Evolutionary conservation across 176 grass and related monocot species (phyloP).

Genomic region (Musa troglodytarum): DNA sequence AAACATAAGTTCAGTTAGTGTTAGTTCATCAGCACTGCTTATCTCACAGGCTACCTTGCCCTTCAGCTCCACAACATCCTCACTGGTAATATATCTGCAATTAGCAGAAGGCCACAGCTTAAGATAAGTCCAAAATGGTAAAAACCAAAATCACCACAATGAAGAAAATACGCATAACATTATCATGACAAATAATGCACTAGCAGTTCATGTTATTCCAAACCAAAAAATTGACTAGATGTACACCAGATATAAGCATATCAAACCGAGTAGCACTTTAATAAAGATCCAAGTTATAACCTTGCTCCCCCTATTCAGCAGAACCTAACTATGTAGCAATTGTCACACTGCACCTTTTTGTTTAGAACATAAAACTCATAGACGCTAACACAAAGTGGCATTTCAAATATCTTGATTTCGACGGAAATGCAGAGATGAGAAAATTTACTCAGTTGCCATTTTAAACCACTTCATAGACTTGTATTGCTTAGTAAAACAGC

Average conservation of each 20-base stretch:
- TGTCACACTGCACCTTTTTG: not conserved
- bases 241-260: not conserved
- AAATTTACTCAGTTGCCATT: not conserved
- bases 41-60: constrained; percentile 92
- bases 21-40: constrained; percentile 67
- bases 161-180: too few relatives aligned
- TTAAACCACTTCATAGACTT: too few relatives aligned
- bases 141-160: not conserved
- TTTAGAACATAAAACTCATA: not conserved
- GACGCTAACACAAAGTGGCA: not conserved
- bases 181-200: too few relatives aligned
- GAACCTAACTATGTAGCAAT: not conserved
- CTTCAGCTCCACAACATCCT: constrained; percentile 84
- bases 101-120: not conserved
- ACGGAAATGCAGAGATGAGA: not conserved
- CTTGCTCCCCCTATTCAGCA: not conserved
- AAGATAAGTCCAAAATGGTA: not conserved
- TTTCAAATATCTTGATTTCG: too few relatives aligned
- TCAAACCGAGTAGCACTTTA: not conserved
- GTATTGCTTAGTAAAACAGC: not conserved
- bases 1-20: constrained; percentile 89
- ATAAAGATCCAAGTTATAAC: not conserved
- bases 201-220: too few relatives aligned
- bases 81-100: constrained; percentile 38
- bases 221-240: not conserved